Percentiles rank a stretch among this genome's conserved stretches.
Evolutionary conservation across 2,329 filamentous ascomycete genomes (phyloP).

Genomic region (Calonectria pseudoreteaudii): DNA sequence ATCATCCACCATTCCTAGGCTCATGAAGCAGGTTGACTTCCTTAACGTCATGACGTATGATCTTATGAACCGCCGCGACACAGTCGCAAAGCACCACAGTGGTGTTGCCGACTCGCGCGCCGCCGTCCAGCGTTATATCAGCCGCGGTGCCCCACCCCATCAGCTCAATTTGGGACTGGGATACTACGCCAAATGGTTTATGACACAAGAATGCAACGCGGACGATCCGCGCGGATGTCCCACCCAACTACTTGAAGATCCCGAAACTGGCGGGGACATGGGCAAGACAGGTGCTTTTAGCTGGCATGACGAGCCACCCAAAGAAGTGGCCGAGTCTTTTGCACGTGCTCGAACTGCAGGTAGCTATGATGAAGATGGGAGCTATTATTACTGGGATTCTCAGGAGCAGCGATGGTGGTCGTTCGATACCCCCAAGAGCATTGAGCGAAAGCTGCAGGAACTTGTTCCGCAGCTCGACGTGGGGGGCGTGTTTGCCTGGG

Average conservation of each 20-base stretch:
- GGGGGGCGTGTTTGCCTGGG: conserved; percentile 82
- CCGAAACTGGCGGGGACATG: conserved; percentile 66
- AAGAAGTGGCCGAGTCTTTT: conserved; percentile 68
- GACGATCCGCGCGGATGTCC: conserved; percentile 63
- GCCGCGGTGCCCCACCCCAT: conserved; percentile 60
- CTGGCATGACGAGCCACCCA: conserved; percentile 67
- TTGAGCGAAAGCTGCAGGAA: conserved; percentile 70
- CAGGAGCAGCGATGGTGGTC: conserved; percentile 76
- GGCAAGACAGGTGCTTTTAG: conserved; percentile 71
- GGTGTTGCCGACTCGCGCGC: conserved; percentile 67
- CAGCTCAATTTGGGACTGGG: conserved; percentile 74
- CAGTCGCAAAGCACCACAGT: conserved; percentile 72
- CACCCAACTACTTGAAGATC: conserved; percentile 68
- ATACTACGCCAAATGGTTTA: conserved; percentile 76
- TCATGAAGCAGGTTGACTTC: conserved; percentile 71
- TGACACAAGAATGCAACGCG: conserved; percentile 58
- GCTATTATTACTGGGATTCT: conserved; percentile 76
- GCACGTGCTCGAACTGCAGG: conserved; percentile 64
- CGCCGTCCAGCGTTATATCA: conserved; percentile 70
- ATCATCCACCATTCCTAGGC: conserved; percentile 65
- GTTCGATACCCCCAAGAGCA: conserved; percentile 74
- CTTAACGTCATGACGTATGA: conserved; percentile 80
- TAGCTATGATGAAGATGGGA: conserved; percentile 68
- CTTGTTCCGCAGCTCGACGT: conserved; percentile 68
- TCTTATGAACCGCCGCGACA: conserved; percentile 77